Evolutionary conservation across 2,329 filamentous ascomycete species (phyloP).

Genomic region (Neofusicoccum ribis): DNA sequence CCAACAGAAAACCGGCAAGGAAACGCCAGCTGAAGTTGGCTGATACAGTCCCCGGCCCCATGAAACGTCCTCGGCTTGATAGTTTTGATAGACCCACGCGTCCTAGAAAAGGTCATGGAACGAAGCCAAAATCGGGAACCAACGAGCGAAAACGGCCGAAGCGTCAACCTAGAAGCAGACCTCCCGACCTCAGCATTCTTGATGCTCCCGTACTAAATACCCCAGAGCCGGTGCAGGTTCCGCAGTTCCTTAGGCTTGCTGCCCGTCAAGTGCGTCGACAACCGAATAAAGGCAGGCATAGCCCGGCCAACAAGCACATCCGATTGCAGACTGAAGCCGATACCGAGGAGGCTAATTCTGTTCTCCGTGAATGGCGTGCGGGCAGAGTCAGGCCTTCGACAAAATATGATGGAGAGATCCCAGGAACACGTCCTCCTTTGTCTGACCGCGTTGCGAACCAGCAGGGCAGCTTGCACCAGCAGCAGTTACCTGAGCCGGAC

Average conservation of each 20-base stretch:
- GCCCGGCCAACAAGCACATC: slow-evolving; percentile 54
- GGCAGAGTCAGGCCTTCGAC: slow-evolving; percentile 40
- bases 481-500: not conserved
- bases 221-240: slow-evolving; percentile 28
- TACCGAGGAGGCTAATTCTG: slow-evolving; percentile 54
- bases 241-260: slow-evolving; percentile 59
- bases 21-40: slow-evolving; percentile 41
- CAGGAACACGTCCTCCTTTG: slow-evolving; percentile 23
- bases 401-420: not conserved
- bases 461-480: slow-evolving; percentile 20
- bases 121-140: not conserved
- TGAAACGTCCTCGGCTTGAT: slow-evolving; percentile 21
- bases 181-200: slow-evolving; percentile 50
- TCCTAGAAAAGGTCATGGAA: not conserved
- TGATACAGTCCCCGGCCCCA: slow-evolving; percentile 30
- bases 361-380: slow-evolving; percentile 53
- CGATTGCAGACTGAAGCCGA: slow-evolving; percentile 54
- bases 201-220: slow-evolving; percentile 39
- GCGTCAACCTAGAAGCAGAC: slow-evolving; percentile 21
- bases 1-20: slow-evolving; percentile 24
- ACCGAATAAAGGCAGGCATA: slow-evolving; percentile 52
- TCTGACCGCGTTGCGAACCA: slow-evolving; percentile 26
- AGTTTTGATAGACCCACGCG: not conserved
- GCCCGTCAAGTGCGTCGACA: slow-evolving; percentile 52
- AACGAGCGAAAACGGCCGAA: not conserved